Evolutionary conservation across 164 flowering plant genomes (phyloP).

Genomic region (Taxillus chinensis): DNA sequence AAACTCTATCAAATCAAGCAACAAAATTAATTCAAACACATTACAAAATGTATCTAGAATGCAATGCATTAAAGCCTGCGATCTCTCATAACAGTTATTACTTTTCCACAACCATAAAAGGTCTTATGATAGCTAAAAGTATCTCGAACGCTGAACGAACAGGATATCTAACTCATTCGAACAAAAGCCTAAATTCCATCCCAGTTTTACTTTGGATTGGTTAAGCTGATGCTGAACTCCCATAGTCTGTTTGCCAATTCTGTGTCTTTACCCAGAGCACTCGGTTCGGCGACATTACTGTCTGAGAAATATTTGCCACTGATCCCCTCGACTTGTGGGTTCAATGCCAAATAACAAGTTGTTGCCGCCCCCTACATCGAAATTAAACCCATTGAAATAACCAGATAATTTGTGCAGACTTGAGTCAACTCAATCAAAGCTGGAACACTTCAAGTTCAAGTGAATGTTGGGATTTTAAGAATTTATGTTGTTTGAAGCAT

Average conservation of each 20-base stretch:
- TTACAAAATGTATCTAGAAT: too few relatives aligned
- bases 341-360: slow-evolving; percentile 67
- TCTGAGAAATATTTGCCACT: slow-evolving; percentile 54
- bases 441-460: background rate
- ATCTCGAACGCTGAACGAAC: too few relatives aligned
- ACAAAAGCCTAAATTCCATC: too few relatives aligned
- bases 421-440: background rate
- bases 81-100: too few relatives aligned
- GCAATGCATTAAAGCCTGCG: too few relatives aligned
- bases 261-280: slow-evolving; percentile 28
- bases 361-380: slow-evolving; percentile 71
- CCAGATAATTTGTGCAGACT: background rate
- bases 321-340: slow-evolving; percentile 52
- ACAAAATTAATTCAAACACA: too few relatives aligned
- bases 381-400: background rate
- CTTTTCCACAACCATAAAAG: too few relatives aligned
- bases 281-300: slow-evolving; percentile 35
- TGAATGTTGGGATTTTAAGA: background rate
- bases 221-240: slow-evolving; percentile 55
- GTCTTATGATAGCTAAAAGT: too few relatives aligned
- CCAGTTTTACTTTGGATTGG: slow-evolving; percentile 1
- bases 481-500: too few relatives aligned
- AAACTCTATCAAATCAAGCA: too few relatives aligned
- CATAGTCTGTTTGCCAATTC: slow-evolving; percentile 57
- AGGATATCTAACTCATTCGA: too few relatives aligned